Evolutionary conservation across 2,329 filamentous ascomycete genomes (phyloP).

Genomic region (Ramularia collo-cygni): DNA sequence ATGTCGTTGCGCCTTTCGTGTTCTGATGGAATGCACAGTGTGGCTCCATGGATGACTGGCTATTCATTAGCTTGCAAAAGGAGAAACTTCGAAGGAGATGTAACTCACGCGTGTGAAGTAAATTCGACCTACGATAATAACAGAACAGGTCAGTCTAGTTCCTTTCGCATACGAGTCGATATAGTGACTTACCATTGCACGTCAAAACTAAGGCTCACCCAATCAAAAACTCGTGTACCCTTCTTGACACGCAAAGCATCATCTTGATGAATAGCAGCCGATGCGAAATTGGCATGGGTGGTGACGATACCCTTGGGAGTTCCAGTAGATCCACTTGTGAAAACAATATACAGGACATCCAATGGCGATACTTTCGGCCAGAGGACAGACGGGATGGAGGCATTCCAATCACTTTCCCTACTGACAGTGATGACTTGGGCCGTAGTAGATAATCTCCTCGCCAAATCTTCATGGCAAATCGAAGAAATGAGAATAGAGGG

Average conservation of each 20-base stretch:
- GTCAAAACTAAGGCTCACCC: constrained; percentile 1
- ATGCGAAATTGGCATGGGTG: constrained; percentile 8
- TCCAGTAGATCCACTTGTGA: constrained; percentile 5
- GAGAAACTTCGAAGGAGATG: too few relatives aligned
- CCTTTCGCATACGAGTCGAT: too few relatives aligned
- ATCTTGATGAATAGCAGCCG: constrained; percentile 1
- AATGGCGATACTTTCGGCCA: constrained; percentile 3
- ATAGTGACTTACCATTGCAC: neutral
- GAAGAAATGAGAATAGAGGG: neutral
- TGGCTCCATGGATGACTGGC: constrained; percentile 11
- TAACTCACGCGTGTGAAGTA: too few relatives aligned
- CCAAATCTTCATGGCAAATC: neutral
- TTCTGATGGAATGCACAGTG: constrained; percentile 20
- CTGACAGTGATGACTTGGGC: constrained; percentile 2
- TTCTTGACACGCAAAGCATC: neutral
- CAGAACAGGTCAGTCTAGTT: too few relatives aligned
- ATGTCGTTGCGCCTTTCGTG: constrained; percentile 47
- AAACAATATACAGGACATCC: constrained; percentile 5
- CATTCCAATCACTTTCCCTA: neutral
- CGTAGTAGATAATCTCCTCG: neutral
- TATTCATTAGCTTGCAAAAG: neutral
- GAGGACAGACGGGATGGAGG: neutral
- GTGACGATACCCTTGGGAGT: constrained; percentile 12
- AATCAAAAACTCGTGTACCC: constrained; percentile 1
- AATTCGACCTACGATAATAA: too few relatives aligned